Percentiles rank a stretch among this genome's conserved stretches.
Conservation (phyloP, 208 protist species). For the Leptomonas pyrrhocoris region DNA sequence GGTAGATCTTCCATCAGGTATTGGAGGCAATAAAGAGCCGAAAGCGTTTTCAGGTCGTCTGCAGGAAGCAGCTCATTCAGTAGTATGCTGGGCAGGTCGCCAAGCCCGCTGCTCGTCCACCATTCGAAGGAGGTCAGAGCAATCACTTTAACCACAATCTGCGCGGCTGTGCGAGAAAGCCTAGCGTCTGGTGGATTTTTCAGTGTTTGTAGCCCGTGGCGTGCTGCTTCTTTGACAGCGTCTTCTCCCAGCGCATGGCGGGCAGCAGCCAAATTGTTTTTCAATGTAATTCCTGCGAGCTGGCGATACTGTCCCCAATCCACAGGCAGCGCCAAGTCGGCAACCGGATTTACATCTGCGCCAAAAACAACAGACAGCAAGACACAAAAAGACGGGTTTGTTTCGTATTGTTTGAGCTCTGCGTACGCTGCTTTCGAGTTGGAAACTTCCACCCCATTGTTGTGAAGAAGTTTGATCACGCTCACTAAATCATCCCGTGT, state of each 20-base stretch:
- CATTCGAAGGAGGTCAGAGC: slow-evolving; percentile 82
- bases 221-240: slow-evolving; percentile 74
- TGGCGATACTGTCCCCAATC: slow-evolving; percentile 74
- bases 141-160: slow-evolving; percentile 87
- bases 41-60: slow-evolving; percentile 65
- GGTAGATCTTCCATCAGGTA: slow-evolving; percentile 90
- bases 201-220: slow-evolving; percentile 57
- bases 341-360: slow-evolving; percentile 52
- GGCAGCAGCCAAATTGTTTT: slow-evolving; percentile 79
- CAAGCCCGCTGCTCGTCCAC: slow-evolving; percentile 61
- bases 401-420: slow-evolving; percentile 75
- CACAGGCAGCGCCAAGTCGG: slow-evolving; percentile 44
- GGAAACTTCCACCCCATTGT: slow-evolving; percentile 81
- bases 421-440: slow-evolving; percentile 87
- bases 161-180: slow-evolving; percentile 74
- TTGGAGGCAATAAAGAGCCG: slow-evolving; percentile 82
- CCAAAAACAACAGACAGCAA: slow-evolving; percentile 73
- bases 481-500: slow-evolving; percentile 62
- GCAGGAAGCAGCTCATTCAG: slow-evolving; percentile 68
- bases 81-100: slow-evolving; percentile 68
- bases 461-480: slow-evolving; percentile 77
- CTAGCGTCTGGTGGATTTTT: slow-evolving; percentile 53
- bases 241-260: slow-evolving; percentile 71
- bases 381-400: slow-evolving; percentile 84
- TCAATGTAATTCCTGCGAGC: slow-evolving; percentile 83